Base-by-base conservation (phyloP, 768 basidiomycete species). In the Boletales sp. region DNA sequence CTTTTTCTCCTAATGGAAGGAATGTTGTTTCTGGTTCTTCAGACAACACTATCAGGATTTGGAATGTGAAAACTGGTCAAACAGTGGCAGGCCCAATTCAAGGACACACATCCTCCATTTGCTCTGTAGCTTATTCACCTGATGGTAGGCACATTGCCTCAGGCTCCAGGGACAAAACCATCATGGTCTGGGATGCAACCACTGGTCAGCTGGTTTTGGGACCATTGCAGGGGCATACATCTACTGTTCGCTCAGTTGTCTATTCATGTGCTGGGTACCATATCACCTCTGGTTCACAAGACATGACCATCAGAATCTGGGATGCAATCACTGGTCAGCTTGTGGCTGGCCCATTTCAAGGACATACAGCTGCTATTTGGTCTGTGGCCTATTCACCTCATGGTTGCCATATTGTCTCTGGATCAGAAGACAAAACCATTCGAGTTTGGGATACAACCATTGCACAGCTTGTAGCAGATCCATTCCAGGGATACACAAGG, bases 311-410 rank as follows among this genome's bases (percentile, higher is more conserved):
- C 1, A 13, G 5, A 19, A 39, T 59, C 1, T 59, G 58, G 58
- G 15, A 61, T 43, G 9, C 46, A 43, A 42, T 25, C 7, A 58
- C 59, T 58, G 44, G 48, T 5, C 13, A 58, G 18, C 34, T 9
- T 35, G 8, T 41, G 4, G 8, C 8, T 36, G 49, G 37, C 35
- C 44, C 51, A 43, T 21, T 58, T 3, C 0, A 0, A 3, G 60
- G 46, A 2, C 58, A 59, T 7, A 50, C 51, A 0, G 8, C 18
- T 12, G 49, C 50, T 45, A 5, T 59, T 15, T 45, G 19, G 17
- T 59, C 58, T 46, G 19, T 59, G 42, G 49, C 54, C 45, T 55
- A 48, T 60, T 50, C 70, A 36, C 64, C 70, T 32, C 61, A 69
- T 53, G 67, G 68, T 2, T 58, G 37, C 9, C 21, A 47, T 13